These are phyloP conservation scores for Phellopilus nigrolimitatus DNA, from an alignment of 1,284 basidiomycete species.

Conservation along the genomic window DNA sequence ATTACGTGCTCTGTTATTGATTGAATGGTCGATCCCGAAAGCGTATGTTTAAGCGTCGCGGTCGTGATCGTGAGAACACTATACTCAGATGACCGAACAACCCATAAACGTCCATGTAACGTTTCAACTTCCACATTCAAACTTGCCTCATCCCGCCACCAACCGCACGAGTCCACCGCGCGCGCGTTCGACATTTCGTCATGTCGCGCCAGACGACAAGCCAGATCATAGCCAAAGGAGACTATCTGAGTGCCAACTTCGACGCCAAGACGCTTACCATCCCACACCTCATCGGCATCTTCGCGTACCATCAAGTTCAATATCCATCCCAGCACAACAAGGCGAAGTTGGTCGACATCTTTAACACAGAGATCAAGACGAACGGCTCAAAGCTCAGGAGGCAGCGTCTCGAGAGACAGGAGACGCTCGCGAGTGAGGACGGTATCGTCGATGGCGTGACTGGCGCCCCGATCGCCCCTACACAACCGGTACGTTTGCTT, in stretches of 20 bases:
- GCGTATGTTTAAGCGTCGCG: too few species aligned
- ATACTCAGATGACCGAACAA: background rate
- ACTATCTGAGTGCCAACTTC: slow-evolving; percentile 84
- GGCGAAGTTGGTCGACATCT: slow-evolving; percentile 76
- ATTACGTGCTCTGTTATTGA: too few species aligned
- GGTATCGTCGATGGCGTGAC: slow-evolving; percentile 77
- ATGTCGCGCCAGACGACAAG: slow-evolving; percentile 73
- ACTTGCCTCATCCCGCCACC: background rate
- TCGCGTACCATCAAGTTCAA: slow-evolving; percentile 77
- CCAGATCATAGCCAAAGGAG: slow-evolving; percentile 64
- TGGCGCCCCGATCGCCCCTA: slow-evolving; percentile 52
- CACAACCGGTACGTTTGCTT: slow-evolving; percentile 37
- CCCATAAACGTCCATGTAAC: background rate
- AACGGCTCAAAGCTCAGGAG: slow-evolving; percentile 58
- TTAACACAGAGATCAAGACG: slow-evolving; percentile 71
- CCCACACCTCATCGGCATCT: slow-evolving; percentile 74
- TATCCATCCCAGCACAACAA: slow-evolving; percentile 83
- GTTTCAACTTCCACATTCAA: background rate
- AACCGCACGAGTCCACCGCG: background rate
- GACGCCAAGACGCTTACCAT: slow-evolving; percentile 77
- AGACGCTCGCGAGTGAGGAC: slow-evolving; percentile 69
- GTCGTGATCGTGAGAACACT: background rate
- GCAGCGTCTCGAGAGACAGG: slow-evolving; percentile 60
- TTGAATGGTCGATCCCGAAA: too few species aligned
- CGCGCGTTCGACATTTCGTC: slow-evolving; percentile 21